These are phyloP conservation scores for Dipodascus geniculatus DNA, from an alignment of 805 yeast genomes.

Conservation along the genomic window DNA sequence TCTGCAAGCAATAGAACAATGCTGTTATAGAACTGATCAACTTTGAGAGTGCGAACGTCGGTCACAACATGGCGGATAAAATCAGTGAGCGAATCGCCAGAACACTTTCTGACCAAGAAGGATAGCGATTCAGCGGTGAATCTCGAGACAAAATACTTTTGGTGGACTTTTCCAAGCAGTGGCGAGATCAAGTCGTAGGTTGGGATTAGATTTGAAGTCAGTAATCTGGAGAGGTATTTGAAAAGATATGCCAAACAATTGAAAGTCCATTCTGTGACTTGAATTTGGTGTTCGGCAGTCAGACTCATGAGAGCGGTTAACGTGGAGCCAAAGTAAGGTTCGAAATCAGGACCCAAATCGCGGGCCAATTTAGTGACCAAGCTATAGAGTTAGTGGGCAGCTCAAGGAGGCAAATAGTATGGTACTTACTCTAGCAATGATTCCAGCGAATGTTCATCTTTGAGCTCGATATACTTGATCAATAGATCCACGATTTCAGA, in stretches of 20 bases:
- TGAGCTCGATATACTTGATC: constrained; percentile 33
- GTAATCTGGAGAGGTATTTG: constrained; percentile 64
- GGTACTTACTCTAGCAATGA: constrained; percentile 53
- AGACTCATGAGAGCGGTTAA: constrained; percentile 40
- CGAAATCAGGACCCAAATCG: constrained; percentile 85
- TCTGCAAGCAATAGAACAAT: constrained; percentile 55
- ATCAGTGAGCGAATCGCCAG: constrained; percentile 32
- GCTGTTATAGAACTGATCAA: constrained; percentile 37
- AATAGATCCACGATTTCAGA: constrained; percentile 45
- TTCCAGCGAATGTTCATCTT: constrained; percentile 64
- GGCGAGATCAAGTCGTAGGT: constrained; percentile 61
- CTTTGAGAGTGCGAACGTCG: constrained; percentile 26
- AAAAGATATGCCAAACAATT: constrained; percentile 78
- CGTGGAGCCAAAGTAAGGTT: constrained; percentile 50
- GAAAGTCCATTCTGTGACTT: constrained; percentile 71
- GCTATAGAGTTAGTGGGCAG: constrained; percentile 11
- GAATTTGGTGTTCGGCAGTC: constrained; percentile 39
- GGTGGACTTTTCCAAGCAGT: constrained; percentile 40
- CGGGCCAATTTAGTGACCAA: constrained; percentile 75
- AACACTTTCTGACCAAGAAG: constrained; percentile 63
- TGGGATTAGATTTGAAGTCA: constrained; percentile 52
- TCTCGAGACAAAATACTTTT: constrained; percentile 48
- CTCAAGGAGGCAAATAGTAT: neutral
- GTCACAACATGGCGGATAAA: constrained; percentile 35
- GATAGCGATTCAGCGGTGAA: constrained; percentile 89